Evolutionary conservation across 2,329 filamentous ascomycete species (phyloP).

Genomic region (Botryotinia globosa): DNA sequence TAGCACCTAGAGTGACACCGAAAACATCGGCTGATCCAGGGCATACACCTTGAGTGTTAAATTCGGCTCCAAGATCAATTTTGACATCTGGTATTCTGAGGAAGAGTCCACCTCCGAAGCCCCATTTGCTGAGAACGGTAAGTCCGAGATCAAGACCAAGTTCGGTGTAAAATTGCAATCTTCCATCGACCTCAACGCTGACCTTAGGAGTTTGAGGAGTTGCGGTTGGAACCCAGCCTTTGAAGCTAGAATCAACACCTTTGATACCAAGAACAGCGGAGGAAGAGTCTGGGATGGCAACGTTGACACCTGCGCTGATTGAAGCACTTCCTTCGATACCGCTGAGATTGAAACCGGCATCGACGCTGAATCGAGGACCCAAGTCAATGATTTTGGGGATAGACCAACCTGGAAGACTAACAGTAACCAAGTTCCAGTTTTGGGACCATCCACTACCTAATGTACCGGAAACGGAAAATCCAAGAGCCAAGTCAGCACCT

Average conservation of each 20-base stretch:
- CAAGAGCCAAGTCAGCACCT: constrained; percentile 18
- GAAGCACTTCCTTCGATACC: constrained; percentile 12
- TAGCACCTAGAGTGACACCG: constrained; percentile 14
- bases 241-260: constrained; percentile 12
- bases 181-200: constrained; percentile 16
- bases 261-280: constrained; percentile 16
- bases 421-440: constrained; percentile 16
- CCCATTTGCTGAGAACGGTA: constrained; percentile 13
- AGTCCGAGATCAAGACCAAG: constrained; percentile 17
- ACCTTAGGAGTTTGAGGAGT: constrained; percentile 17
- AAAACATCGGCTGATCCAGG: constrained; percentile 16
- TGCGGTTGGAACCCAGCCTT: constrained; percentile 13
- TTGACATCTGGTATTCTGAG: constrained; percentile 15
- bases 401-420: constrained; percentile 15
- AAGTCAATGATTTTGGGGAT: constrained; percentile 16
- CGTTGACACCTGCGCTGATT: constrained; percentile 1
- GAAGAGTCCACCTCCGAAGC: constrained; percentile 17
- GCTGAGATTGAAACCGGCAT: constrained; percentile 17
- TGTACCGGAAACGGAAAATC: constrained; percentile 17
- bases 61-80: constrained; percentile 11
- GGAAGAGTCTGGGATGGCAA: constrained; percentile 16
- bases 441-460: constrained; percentile 18
- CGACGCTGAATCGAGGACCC: constrained; percentile 19
- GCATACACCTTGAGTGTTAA: constrained; percentile 20
- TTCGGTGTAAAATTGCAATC: constrained; percentile 10